Evolutionary conservation across 768 basidiomycete genomes (phyloP), one percentile per base, ranked within the genome.

Genomic region (Russula sp.): DNA sequence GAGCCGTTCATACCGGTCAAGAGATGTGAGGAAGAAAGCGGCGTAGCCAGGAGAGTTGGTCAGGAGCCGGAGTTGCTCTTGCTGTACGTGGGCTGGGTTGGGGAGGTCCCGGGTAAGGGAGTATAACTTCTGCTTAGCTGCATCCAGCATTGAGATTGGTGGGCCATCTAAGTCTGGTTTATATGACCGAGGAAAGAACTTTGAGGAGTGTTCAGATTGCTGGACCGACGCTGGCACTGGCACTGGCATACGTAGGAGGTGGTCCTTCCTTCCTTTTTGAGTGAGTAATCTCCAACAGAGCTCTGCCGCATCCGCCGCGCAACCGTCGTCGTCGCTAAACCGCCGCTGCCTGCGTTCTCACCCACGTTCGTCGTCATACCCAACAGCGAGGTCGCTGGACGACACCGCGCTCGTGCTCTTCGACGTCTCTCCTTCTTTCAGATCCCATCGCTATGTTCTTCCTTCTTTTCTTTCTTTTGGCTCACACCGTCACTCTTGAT

Each of bases 371-470:
- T 61, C 67, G 60, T 59, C 58, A 43, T 53, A 63, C 49, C 34
- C 49, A 59, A 63, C 60, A 68, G 64, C 58, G 46, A 61, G 53
- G 69, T 70, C 69, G 67, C 68, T 70, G 68, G 68, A 63, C 67
- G 69, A 66, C 60, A 61, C 61, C 69, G 66, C 66, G 56, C 61
- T 59, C 60, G 65, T 66, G 49, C 60, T 61, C 56, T 54, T 67
- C 65, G 53, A 65, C 65, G 45, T 59, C 61, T 61, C 50, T 45
- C 54, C 49, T 41, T 60, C 65, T 22, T 57, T 58, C 54, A 50
- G 25, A 51, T 53, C 75, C 70, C 77, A 78, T 77, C 77, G 69
- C 82, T 84, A 87, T 87, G 85, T 74, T 80, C 69, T 71, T 79
- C 79, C 69, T 77, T 83, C 81, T 81, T 83, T 84, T 84, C 68